Conservation (phyloP, 2,329 filamentous ascomycete species). For the Emmonsiellopsis sp. region DNA sequence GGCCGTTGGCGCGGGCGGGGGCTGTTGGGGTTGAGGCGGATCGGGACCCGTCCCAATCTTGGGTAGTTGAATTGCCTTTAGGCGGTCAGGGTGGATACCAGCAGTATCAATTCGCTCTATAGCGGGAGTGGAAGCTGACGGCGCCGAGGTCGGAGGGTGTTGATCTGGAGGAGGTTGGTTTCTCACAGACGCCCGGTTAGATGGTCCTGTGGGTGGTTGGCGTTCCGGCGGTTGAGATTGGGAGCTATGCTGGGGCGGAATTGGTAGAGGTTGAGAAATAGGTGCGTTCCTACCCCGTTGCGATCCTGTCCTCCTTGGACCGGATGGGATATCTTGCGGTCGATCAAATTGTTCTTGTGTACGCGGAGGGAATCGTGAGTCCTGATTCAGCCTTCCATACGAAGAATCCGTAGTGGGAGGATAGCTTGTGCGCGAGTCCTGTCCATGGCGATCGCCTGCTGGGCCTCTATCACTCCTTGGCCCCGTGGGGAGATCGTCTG, state of each 20-base stretch:
- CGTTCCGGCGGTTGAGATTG: conserved; percentile 24
- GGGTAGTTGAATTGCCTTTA: conserved; percentile 33
- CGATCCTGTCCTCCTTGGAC: conserved; percentile 35
- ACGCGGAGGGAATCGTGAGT: conserved; percentile 26
- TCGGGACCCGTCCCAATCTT: conserved; percentile 13
- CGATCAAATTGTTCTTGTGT: conserved; percentile 34
- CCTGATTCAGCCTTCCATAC: conserved; percentile 39
- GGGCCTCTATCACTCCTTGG: conserved; percentile 32
- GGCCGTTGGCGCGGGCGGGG: conserved; percentile 17
- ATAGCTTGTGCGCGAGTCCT: conserved; percentile 29
- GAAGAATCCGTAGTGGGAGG: conserved; percentile 32
- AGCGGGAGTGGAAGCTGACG: conserved; percentile 24
- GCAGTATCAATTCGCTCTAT: conserved; percentile 26
- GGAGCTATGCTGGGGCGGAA: conserved; percentile 13
- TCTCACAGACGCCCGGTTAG: conserved; percentile 27
- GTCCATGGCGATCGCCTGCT: conserved; percentile 16
- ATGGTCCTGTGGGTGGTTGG: conserved; percentile 35
- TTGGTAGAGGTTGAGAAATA: conserved; percentile 18
- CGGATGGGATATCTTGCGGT: conserved; percentile 41
- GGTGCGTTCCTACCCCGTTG: conserved; percentile 26
- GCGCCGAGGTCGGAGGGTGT: conserved; percentile 16
- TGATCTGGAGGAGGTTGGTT: conserved; percentile 23
- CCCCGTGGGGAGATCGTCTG: conserved; percentile 43
- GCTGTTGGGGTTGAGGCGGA: conserved; percentile 15
- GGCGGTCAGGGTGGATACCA: conserved; percentile 46